Evolutionary conservation across 805 yeast species (phyloP), one percentile per base, ranked within the genome.

Genomic region (Saccharomycopsis sp.): DNA sequence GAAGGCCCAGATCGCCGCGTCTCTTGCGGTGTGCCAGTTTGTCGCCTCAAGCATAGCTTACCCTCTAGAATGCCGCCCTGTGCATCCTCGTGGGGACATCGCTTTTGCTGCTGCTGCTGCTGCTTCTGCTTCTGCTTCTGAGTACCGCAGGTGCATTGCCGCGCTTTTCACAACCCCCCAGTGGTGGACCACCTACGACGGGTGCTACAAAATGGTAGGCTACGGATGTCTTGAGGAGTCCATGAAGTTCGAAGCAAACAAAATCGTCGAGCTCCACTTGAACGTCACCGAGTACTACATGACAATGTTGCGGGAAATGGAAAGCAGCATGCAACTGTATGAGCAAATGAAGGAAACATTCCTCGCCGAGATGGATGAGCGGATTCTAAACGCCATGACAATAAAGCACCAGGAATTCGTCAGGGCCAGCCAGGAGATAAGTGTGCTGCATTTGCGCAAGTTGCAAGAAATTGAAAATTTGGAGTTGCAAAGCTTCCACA

Each of bases 181-280:
- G 18, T 39, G 29, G 16, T 46, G 50, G 50, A 46, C 48, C 6
- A 46, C 48, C 9, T 46, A 31, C 21, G 50, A 46, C 30, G 29
- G 34, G 1, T 36, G 42, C 35, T 46, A 39, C 38, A 46, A 46
- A 30, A n/a, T 34, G 10, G 30, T 43, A 6, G 31, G 29, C 18
- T 38, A 31, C 23, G 44, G 43, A 9, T 46, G 50, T 21, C 26
- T 41, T 27, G 36, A 41, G 27, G 39, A 35, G 36, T 39, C 48
- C 3, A 23, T 34, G 13, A 30, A 37, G 16, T 34, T 30, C 29
- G 39, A 46, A 16, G 20, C 43, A 5, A 10, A 13, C n/a, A 38
- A 39, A 30, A 20, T 45, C 15, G 23, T 31, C 12, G 43, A 45
- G 22, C 35, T 45, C 21, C 44, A 40, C 23, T 9, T 29, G 13